phyloP scores from a whole-genome alignment of 768 basidiomycete genomes.

The Mycena amicta region DNA sequence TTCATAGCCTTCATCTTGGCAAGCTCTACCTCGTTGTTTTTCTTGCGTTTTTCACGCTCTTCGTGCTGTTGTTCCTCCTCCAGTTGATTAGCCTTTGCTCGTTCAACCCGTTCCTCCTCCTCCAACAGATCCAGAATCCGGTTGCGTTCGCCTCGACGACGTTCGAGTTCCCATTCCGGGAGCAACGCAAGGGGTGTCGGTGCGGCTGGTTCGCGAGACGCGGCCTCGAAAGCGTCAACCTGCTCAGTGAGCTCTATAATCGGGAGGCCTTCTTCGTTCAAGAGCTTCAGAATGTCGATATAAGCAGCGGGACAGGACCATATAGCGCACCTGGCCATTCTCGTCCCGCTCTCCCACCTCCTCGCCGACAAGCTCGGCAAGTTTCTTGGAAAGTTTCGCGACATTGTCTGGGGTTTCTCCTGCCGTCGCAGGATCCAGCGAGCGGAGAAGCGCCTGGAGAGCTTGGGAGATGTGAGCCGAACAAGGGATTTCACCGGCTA shows the following conservation, averaged over 20 bases:
- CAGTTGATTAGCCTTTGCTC: slow-evolving; percentile 40
- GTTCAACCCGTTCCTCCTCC: slow-evolving; percentile 61
- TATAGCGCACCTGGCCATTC: slow-evolving; percentile 62
- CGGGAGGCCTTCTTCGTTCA: slow-evolving; percentile 79
- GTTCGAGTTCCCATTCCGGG: slow-evolving; percentile 47
- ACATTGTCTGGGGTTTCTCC: slow-evolving; percentile 45
- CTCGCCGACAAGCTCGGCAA: slow-evolving; percentile 58
- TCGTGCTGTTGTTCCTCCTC: slow-evolving; percentile 47
- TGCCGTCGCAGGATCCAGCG: slow-evolving; percentile 37
- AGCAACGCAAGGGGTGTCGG: slow-evolving; percentile 52
- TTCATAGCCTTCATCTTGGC: slow-evolving; percentile 42
- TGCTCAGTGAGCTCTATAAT: slow-evolving; percentile 79
- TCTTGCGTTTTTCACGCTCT: slow-evolving; percentile 51
- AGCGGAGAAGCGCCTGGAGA: slow-evolving; percentile 43
- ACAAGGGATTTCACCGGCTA: slow-evolving; percentile 6
- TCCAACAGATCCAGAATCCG: slow-evolving; percentile 70
- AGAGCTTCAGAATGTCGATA: slow-evolving; percentile 45
- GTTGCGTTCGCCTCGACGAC: slow-evolving; percentile 59
- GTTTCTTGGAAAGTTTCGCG: slow-evolving; percentile 57
- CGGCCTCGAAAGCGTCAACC: slow-evolving; percentile 28
- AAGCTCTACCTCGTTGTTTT: slow-evolving; percentile 45
- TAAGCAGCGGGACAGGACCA: slow-evolving; percentile 15
- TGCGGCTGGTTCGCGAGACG: slow-evolving; percentile 39
- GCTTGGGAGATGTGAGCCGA: slow-evolving; percentile 31
- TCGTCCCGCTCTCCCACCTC: slow-evolving; percentile 46